Percentiles rank a stretch among this genome's conserved stretches.
Evolutionary conservation across 257 asterid genomes (phyloP).

Genomic region (Nicotiana undulata): DNA sequence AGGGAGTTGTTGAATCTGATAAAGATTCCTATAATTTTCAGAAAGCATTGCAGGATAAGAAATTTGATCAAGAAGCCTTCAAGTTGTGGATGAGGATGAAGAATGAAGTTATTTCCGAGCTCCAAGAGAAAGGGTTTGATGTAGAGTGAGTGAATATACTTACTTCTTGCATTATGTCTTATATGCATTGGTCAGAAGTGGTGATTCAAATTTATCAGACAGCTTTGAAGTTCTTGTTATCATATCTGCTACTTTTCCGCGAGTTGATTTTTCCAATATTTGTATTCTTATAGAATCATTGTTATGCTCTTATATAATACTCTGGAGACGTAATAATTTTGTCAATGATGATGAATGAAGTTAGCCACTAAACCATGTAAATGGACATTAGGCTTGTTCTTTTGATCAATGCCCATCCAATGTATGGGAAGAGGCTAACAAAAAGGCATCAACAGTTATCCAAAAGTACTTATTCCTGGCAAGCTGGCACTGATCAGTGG

Average conservation of each 20-base stretch:
- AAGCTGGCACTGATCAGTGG: not conserved
- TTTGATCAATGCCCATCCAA: not conserved
- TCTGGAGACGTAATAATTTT: not conserved
- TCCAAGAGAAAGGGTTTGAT: constrained; percentile 74
- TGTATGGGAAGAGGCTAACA: not conserved
- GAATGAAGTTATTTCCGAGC: constrained; percentile 63
- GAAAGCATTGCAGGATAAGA: constrained; percentile 83
- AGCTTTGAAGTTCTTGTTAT: too few relatives aligned
- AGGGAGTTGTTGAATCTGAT: constrained; percentile 64
- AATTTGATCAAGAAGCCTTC: constrained; percentile 75
- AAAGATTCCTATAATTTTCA: constrained; percentile 52
- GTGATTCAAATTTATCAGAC: too few relatives aligned
- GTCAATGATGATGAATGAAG: not conserved
- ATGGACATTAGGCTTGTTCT: not conserved
- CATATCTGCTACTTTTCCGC: too few relatives aligned
- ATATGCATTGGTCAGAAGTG: too few relatives aligned
- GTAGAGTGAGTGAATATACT: constrained; percentile 3
- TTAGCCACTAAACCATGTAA: not conserved
- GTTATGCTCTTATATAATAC: not conserved
- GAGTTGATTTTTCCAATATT: too few relatives aligned
- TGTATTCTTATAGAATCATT: too few relatives aligned
- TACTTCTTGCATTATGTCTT: not conserved
- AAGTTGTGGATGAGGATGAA: constrained; percentile 92
- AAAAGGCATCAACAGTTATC: not conserved
- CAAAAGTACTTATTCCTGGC: not conserved